Evolutionary conservation across 176 grass and related monocot genomes (phyloP).

Genomic region (Pharus latifolius): DNA sequence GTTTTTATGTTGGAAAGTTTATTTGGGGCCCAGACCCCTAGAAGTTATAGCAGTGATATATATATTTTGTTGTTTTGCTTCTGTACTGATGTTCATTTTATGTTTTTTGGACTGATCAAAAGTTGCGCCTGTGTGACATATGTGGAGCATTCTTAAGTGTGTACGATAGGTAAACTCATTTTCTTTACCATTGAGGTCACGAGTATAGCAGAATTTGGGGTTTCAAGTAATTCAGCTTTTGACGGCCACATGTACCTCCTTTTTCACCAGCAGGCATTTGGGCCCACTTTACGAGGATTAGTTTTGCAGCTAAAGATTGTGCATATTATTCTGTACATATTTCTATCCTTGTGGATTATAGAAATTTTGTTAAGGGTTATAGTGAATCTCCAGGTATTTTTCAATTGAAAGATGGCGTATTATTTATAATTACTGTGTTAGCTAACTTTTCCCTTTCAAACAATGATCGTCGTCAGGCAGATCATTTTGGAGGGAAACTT

Average conservation of each 20-base stretch:
- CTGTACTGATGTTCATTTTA: conserved; percentile 4
- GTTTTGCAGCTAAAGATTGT: conserved; percentile 90
- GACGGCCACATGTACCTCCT: conserved; percentile 40
- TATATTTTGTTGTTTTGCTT: background rate
- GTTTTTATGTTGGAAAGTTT: background rate
- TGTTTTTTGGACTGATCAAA: conserved; percentile 78
- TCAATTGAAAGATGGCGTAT: background rate
- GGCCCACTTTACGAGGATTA: conserved; percentile 72
- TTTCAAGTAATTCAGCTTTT: conserved; percentile 53
- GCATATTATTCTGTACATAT: conserved; percentile 41
- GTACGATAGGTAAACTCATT: conserved; percentile 55
- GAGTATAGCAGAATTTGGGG: conserved; percentile 20
- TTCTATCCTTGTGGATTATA: conserved; percentile 24
- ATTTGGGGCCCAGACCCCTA: background rate
- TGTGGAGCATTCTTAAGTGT: conserved; percentile 98
- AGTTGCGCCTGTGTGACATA: conserved; percentile 90
- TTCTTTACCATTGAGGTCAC: conserved; percentile 15
- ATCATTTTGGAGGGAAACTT: conserved; percentile 99
- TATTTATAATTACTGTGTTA: background rate
- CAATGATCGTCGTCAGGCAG: conserved; percentile 89
- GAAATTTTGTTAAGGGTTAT: conserved; percentile 19
- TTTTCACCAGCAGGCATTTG: conserved; percentile 85
- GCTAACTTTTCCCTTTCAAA: conserved; percentile 19
- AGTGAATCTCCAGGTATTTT: background rate
- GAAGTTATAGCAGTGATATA: conserved; percentile 1